Evolutionary conservation across 371 early-diverging fungal species (phyloP).

Genomic region (Quaeritorhiza haematococci): DNA sequence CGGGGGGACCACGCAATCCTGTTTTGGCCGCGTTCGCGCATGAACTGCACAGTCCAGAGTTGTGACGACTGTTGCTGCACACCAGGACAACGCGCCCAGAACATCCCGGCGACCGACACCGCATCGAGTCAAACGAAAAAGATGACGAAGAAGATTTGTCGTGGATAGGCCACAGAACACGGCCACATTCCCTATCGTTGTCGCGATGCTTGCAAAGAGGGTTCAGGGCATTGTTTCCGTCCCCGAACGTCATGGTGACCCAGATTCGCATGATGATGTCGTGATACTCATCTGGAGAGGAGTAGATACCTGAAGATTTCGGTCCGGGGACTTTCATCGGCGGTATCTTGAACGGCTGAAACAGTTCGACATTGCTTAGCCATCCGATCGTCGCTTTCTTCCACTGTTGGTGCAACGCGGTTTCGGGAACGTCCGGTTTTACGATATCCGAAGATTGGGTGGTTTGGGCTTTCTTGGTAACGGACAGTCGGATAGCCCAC

Average conservation of each 20-base stretch:
- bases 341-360: slow-evolving; percentile 20
- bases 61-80: slow-evolving; percentile 19
- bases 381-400: slow-evolving; percentile 21
- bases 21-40: slow-evolving; percentile 7
- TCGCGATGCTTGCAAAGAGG: slow-evolving; percentile 14
- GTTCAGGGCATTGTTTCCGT: slow-evolving; percentile 20
- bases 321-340: slow-evolving; percentile 15
- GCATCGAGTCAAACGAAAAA: not conserved
- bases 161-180: slow-evolving; percentile 18
- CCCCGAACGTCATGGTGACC: slow-evolving; percentile 26
- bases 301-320: slow-evolving; percentile 13
- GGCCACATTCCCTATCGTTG: slow-evolving; percentile 19
- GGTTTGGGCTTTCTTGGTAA: slow-evolving; percentile 4
- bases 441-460: not conserved
- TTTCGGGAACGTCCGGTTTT: not conserved
- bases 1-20: slow-evolving; percentile 12
- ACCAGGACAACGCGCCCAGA: slow-evolving; percentile 3
- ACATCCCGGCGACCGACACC: slow-evolving; percentile 7
- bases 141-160: no score
- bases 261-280: slow-evolving; percentile 17
- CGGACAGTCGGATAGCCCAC: slow-evolving; percentile 21
- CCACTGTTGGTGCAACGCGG: slow-evolving; percentile 10
- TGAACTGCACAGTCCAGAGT: slow-evolving; percentile 16
- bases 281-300: slow-evolving; percentile 19
- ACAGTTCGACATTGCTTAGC: slow-evolving; percentile 10